Percentiles rank a stretch among this genome's conserved stretches.
Evolutionary conservation across 257 asterid species (phyloP).

Genomic region (Echium plantagineum): DNA sequence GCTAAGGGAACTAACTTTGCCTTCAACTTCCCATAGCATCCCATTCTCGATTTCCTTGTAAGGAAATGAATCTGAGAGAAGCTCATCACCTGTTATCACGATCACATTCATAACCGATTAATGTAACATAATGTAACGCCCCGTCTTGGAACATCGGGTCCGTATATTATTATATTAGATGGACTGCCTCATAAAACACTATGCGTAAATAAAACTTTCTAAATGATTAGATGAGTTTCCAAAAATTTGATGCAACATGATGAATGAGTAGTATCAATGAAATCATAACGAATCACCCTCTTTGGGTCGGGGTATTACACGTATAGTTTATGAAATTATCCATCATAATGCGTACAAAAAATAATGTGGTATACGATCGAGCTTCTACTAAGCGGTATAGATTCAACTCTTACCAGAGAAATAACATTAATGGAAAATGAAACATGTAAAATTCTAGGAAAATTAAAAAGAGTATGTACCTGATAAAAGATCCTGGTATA

Average conservation of each 20-base stretch:
- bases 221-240: too few species aligned
- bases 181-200: too few species aligned
- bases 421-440: background rate
- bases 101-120: slow-evolving; percentile 3
- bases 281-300: too few species aligned
- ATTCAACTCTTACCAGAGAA: too few species aligned
- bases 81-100: slow-evolving; percentile 44
- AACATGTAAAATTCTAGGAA: background rate
- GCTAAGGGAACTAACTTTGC: slow-evolving; percentile 24
- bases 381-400: too few species aligned
- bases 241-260: too few species aligned
- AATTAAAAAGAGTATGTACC: slow-evolving; percentile 6
- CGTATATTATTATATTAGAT: too few species aligned
- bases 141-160: too few species aligned
- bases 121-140: background rate
- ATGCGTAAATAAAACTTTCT: too few species aligned
- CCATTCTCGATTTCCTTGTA: slow-evolving; percentile 46
- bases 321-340: too few species aligned
- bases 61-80: slow-evolving; percentile 51
- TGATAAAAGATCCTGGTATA: slow-evolving; percentile 42
- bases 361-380: background rate
- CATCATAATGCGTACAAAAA: background rate
- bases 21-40: slow-evolving; percentile 55
- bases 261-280: too few species aligned
- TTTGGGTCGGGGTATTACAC: too few species aligned